A percentile compares a stretch with the other conserved stretches of the same genome.
Evolutionary conservation across 2,329 filamentous ascomycete genomes (phyloP).

Genomic region (Alternaria sp.): DNA sequence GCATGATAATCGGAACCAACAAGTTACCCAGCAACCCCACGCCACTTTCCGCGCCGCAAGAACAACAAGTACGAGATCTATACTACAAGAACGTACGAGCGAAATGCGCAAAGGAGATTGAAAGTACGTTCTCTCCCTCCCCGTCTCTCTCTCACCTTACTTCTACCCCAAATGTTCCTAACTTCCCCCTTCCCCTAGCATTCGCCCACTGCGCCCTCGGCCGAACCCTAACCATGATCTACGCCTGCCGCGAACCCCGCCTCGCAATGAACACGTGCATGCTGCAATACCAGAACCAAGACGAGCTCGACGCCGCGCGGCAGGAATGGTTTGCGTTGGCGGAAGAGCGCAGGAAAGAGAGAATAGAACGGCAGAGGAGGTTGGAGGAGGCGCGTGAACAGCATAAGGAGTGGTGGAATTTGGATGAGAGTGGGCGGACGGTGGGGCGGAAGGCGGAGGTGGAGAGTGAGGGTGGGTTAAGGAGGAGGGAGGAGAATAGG

Average conservation of each 20-base stretch:
- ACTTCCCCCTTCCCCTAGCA: constrained; percentile 60
- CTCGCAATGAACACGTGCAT: constrained; percentile 94
- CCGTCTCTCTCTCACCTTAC: constrained; percentile 1
- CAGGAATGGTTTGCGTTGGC: constrained; percentile 91
- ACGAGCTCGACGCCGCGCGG: constrained; percentile 84
- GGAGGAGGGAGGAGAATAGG: constrained; percentile 29
- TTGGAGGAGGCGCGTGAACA: constrained; percentile 58
- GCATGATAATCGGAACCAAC: constrained; percentile 33
- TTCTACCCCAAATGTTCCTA: constrained; percentile 1
- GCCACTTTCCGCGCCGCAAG: constrained; percentile 75
- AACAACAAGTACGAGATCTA: constrained; percentile 74
- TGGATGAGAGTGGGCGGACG: constrained; percentile 52
- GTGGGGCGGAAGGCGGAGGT: constrained; percentile 33
- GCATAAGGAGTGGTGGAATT: constrained; percentile 62
- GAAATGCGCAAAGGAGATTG: constrained; percentile 73
- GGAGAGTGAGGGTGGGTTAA: constrained; percentile 4
- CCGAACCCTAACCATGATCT: constrained; percentile 86
- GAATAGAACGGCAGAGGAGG: constrained; percentile 64
- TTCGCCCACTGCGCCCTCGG: constrained; percentile 90
- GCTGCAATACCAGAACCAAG: constrained; percentile 82
- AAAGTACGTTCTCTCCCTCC: constrained; percentile 48
- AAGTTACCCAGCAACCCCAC: constrained; percentile 56
- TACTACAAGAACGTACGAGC: constrained; percentile 84
- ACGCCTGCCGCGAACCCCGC: constrained; percentile 81
- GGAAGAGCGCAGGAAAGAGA: constrained; percentile 64